These are phyloP conservation scores for Cordyceps farinosa DNA, from an alignment of 2,329 filamentous ascomycete species.

Conservation along the genomic window DNA sequence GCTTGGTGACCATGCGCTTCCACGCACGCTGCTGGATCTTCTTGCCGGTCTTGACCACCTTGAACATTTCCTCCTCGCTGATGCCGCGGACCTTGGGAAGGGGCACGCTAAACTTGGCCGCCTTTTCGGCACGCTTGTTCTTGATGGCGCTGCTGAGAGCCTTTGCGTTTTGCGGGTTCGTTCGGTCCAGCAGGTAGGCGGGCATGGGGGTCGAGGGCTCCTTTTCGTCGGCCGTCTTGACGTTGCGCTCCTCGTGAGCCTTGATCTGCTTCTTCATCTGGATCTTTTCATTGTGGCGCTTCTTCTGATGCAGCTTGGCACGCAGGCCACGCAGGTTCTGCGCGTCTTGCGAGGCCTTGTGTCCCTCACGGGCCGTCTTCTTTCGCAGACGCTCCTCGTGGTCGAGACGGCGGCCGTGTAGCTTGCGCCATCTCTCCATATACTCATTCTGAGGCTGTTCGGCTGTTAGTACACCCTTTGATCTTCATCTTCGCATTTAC, in stretches of 20 bases:
- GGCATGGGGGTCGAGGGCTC: slow-evolving; percentile 79
- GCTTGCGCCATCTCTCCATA: slow-evolving; percentile 64
- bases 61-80: slow-evolving; percentile 96
- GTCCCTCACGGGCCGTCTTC: slow-evolving; percentile 79
- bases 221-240: slow-evolving; percentile 81
- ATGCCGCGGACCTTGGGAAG: slow-evolving; percentile 90
- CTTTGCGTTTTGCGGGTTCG: slow-evolving; percentile 56
- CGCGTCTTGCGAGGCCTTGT: slow-evolving; percentile 83
- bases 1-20: slow-evolving; percentile 65
- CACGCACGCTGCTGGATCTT: slow-evolving; percentile 83
- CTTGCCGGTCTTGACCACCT: slow-evolving; percentile 92
- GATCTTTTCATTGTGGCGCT: slow-evolving; percentile 95
- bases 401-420: slow-evolving; percentile 57
- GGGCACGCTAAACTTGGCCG: slow-evolving; percentile 87
- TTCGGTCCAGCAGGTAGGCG: slow-evolving; percentile 89
- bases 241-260: slow-evolving; percentile 91
- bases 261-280: slow-evolving; percentile 95
- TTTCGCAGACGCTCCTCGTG: slow-evolving; percentile 89
- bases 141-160: slow-evolving; percentile 84
- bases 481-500: no score
- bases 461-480: not conserved
- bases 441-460: slow-evolving; percentile 68
- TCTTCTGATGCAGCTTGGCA: slow-evolving; percentile 91
- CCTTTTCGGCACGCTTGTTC: slow-evolving; percentile 91
- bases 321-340: slow-evolving; percentile 89